Conservation (phyloP, 768 basidiomycete genomes). For the Mrakia frigida region DNA sequence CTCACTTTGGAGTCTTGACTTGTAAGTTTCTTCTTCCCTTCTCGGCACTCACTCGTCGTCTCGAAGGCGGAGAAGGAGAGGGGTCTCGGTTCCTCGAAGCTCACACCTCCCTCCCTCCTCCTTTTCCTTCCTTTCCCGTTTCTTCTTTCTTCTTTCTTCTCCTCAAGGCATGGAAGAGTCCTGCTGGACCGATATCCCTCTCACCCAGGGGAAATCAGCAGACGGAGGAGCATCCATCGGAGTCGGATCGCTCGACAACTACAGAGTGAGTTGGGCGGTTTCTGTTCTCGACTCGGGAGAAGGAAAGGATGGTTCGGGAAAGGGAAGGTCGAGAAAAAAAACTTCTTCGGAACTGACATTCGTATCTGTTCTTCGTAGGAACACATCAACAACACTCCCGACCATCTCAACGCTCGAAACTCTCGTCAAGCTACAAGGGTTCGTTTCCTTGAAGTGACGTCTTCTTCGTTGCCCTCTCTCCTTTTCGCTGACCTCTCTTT, state of each 20-base stretch:
- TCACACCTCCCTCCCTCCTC: not conserved
- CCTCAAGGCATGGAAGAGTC: slow-evolving; percentile 21
- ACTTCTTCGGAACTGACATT: not conserved
- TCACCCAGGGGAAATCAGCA: not conserved
- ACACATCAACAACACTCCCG: not conserved
- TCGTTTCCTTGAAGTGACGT: not conserved
- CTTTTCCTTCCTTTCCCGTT: not conserved
- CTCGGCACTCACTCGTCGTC: not conserved
- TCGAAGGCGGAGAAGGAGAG: not conserved
- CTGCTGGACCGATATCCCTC: slow-evolving; percentile 11
- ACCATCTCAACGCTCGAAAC: not conserved
- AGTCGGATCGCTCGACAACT: slow-evolving; percentile 5
- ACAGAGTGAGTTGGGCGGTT: not conserved
- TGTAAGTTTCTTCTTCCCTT: not conserved
- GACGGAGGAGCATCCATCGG: not conserved
- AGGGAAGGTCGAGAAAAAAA: not conserved
- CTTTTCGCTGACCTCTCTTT: no score
- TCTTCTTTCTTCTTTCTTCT: not conserved
- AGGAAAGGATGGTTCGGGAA: not conserved
- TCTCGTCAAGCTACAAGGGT: slow-evolving; percentile 3
- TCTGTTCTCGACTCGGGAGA: not conserved
- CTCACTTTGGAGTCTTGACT: not conserved
- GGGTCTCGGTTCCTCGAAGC: no score
- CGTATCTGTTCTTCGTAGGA: not conserved
- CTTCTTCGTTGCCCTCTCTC: not conserved